Percentiles rank a stretch among this genome's conserved stretches.
These are phyloP conservation scores for Pleurotus salmoneostramineus DNA, from an alignment of 768 basidiomycete species.

Conservation along the genomic window DNA sequence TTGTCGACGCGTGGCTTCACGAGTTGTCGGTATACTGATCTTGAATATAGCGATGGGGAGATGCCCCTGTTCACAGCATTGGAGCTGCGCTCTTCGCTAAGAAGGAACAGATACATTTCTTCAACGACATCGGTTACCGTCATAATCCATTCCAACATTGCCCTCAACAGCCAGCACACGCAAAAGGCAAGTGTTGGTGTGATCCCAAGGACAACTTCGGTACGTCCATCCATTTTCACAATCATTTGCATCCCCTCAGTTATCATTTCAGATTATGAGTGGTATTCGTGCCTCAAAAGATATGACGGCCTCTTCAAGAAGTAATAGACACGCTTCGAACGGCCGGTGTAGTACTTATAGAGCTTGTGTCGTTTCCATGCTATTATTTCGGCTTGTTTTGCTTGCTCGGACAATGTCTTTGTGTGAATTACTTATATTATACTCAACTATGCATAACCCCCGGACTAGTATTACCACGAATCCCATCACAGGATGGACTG, in stretches of 20 bases:
- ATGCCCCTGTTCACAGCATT: slow-evolving; percentile 87
- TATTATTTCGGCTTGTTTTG: neutral
- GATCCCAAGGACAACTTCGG: slow-evolving; percentile 71
- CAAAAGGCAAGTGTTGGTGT: slow-evolving; percentile 84
- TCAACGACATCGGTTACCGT: slow-evolving; percentile 89
- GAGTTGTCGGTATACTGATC: neutral
- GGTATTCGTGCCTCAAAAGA: slow-evolving; percentile 86
- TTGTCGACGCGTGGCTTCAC: neutral
- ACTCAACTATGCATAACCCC: neutral
- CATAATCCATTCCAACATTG: slow-evolving; percentile 96
- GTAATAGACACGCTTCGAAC: slow-evolving; percentile 6
- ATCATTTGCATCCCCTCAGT: slow-evolving; percentile 7
- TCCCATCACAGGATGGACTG: slow-evolving; percentile 66
- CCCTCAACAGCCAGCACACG: slow-evolving; percentile 71
- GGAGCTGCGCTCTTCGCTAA: slow-evolving; percentile 85
- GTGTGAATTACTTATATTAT: neutral
- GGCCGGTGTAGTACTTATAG: too few relatives aligned
- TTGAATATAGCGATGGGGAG: slow-evolving; percentile 75
- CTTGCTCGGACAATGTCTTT: too few relatives aligned
- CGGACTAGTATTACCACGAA: neutral
- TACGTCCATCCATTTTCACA: slow-evolving; percentile 24
- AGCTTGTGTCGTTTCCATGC: neutral
- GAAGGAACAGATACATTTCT: slow-evolving; percentile 92
- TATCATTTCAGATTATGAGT: slow-evolving; percentile 55
- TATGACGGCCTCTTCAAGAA: slow-evolving; percentile 60